Evolutionary conservation across 108 stramenopile species (phyloP).

Genomic region (Fragilariopsis cylindrus): DNA sequence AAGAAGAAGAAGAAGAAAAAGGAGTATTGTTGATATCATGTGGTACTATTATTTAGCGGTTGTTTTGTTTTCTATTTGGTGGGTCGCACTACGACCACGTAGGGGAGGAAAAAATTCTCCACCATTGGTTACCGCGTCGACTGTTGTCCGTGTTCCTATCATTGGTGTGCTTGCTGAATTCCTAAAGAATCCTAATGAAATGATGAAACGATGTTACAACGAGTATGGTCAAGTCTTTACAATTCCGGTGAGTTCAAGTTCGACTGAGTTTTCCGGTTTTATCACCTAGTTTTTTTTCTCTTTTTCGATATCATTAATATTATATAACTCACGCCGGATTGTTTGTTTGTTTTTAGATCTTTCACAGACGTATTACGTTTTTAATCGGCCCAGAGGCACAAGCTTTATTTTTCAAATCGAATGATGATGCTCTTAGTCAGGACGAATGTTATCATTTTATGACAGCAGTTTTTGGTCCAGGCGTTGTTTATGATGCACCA

Average conservation of each 20-base stretch:
- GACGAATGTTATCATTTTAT: slow-evolving; percentile 97
- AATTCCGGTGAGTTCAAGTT: slow-evolving; percentile 69
- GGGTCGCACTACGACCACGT: slow-evolving; percentile 49
- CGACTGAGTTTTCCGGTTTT: background rate
- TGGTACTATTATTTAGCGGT: slow-evolving; percentile 30
- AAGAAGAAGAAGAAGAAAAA: too few relatives aligned
- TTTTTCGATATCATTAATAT: background rate
- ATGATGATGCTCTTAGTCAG: slow-evolving; percentile 92
- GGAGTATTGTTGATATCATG: slow-evolving; percentile 10
- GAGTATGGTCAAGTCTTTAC: slow-evolving; percentile 93
- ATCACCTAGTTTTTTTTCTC: background rate
- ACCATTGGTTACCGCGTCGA: slow-evolving; percentile 64
- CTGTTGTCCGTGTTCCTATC: slow-evolving; percentile 64
- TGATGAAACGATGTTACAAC: slow-evolving; percentile 82
- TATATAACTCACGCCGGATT: background rate
- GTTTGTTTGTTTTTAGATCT: slow-evolving; percentile 50
- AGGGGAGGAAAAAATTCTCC: slow-evolving; percentile 63
- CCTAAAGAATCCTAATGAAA: slow-evolving; percentile 86
- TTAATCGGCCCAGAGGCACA: slow-evolving; percentile 97
- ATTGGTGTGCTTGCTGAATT: slow-evolving; percentile 88
- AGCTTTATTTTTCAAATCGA: slow-evolving; percentile 92
- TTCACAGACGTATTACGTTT: slow-evolving; percentile 93
- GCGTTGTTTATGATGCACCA: slow-evolving; percentile 95
- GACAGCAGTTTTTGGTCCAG: slow-evolving; percentile 96
- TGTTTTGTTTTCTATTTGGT: slow-evolving; percentile 30